These are phyloP conservation scores for Pseudogymnoascus sp. DNA, from an alignment of 2,329 filamentous ascomycete genomes.

Conservation along the genomic window DNA sequence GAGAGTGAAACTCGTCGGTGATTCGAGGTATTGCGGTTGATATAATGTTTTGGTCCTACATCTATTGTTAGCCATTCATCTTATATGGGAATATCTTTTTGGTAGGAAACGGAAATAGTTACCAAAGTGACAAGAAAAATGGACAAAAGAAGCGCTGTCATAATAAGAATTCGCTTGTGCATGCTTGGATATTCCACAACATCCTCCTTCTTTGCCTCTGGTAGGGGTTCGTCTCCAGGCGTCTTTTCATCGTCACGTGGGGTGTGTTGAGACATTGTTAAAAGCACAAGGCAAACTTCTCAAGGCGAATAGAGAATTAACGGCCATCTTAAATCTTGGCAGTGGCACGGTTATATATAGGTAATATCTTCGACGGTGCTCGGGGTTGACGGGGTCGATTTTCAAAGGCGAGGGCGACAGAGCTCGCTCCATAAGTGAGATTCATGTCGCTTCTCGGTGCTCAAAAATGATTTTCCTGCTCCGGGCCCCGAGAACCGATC, in stretches of 20 bases:
- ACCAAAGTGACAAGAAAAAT: slow-evolving; percentile 23
- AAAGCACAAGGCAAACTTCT: slow-evolving; percentile 4
- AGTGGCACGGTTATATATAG: background rate
- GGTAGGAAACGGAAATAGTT: slow-evolving; percentile 7
- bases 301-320: background rate
- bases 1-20: slow-evolving; percentile 19
- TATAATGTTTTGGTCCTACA: slow-evolving; percentile 23
- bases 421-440: background rate
- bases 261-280: slow-evolving; percentile 9
- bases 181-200: slow-evolving; percentile 15
- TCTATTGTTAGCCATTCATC: background rate
- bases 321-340: background rate
- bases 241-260: slow-evolving; percentile 13
- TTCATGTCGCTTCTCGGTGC: slow-evolving; percentile 16
- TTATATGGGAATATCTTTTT: background rate
- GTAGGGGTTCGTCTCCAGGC: background rate
- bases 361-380: background rate
- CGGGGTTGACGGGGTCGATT: background rate
- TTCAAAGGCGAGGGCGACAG: background rate
- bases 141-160: slow-evolving; percentile 20
- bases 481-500: slow-evolving; percentile 16
- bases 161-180: slow-evolving; percentile 19
- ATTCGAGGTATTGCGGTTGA: slow-evolving; percentile 17
- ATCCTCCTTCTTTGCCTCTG: slow-evolving; percentile 2
- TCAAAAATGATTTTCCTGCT: slow-evolving; percentile 16